These are phyloP conservation scores for Mycena galopus DNA, from an alignment of 768 basidiomycete genomes.

Conservation along the genomic window DNA sequence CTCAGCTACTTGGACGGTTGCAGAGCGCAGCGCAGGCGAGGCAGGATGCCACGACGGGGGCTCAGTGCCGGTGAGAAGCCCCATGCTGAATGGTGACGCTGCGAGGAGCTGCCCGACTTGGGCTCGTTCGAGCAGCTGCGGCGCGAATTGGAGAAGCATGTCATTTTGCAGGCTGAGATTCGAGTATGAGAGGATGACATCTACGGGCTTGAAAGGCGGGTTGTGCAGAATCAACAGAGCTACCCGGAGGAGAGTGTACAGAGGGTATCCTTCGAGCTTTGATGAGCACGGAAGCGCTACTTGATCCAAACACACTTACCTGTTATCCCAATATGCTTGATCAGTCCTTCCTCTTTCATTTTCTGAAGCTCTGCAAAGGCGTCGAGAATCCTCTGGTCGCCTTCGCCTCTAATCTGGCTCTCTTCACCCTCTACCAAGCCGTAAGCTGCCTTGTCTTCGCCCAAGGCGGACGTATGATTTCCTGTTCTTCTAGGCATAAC, in stretches of 20 bases:
- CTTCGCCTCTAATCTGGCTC: constrained; percentile 69
- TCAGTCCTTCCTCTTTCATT: constrained; percentile 78
- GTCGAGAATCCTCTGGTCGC: constrained; percentile 79
- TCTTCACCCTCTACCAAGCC: constrained; percentile 74
- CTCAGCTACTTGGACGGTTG: constrained; percentile 53
- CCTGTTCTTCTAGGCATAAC: constrained; percentile 66
- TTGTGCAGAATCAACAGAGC: constrained; percentile 79
- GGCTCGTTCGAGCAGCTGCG: constrained; percentile 71
- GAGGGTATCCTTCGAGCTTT: constrained; percentile 74
- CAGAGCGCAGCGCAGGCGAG: constrained; percentile 60
- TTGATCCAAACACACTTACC: constrained; percentile 56
- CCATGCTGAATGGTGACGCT: constrained; percentile 91
- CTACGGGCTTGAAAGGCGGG: constrained; percentile 77
- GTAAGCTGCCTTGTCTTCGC: constrained; percentile 67
- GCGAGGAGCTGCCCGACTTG: constrained; percentile 76
- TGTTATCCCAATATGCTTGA: constrained; percentile 83
- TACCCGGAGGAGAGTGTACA: constrained; percentile 87
- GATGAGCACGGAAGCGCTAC: not conserved
- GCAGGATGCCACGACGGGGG: constrained; percentile 86
- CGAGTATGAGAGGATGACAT: constrained; percentile 84
- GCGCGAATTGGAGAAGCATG: constrained; percentile 67
- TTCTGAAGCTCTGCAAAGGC: constrained; percentile 76
- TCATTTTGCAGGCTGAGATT: constrained; percentile 84
- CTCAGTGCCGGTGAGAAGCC: constrained; percentile 68
- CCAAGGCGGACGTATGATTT: constrained; percentile 68